A percentile compares a stretch with the other conserved stretches of the same genome.
Evolutionary conservation across 345 rosid genomes (phyloP).

Genomic region (Sonneratia alba): DNA sequence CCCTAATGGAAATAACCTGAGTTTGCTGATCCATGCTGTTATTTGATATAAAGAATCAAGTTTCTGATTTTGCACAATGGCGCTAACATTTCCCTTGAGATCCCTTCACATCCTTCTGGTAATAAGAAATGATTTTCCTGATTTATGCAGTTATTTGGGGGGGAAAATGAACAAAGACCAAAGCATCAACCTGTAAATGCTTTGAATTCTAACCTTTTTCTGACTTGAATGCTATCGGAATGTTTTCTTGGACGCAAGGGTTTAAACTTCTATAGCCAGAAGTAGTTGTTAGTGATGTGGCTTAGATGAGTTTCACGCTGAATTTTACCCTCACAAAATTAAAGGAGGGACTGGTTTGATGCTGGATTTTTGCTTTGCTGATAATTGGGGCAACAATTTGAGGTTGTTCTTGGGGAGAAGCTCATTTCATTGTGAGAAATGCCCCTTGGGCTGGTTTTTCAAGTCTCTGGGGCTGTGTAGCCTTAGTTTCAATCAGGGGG

Average conservation of each 20-base stretch:
- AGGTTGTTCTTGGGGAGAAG: neutral
- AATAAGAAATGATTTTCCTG: neutral
- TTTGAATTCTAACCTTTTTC: neutral
- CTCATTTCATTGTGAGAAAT: neutral
- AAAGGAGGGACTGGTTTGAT: neutral
- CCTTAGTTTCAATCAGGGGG: neutral
- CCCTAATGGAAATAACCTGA: neutral
- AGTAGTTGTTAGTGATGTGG: conserved; percentile 3
- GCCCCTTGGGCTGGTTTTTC: neutral
- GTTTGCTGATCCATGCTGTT: neutral
- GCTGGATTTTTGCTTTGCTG: neutral
- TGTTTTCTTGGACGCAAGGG: neutral
- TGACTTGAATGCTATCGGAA: neutral
- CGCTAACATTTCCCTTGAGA: neutral
- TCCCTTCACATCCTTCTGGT: too few relatives aligned
- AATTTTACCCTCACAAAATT: neutral
- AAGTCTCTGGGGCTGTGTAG: neutral
- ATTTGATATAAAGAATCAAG: neutral
- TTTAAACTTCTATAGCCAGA: neutral
- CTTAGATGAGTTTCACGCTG: neutral
- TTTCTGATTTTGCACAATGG: neutral
- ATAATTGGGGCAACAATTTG: neutral
- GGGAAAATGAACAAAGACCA: neutral
- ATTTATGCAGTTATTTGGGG: neutral
- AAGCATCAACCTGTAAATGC: neutral